Base-by-base conservation (phyloP, 768 basidiomycete species). In the Amanita rimosa region DNA sequence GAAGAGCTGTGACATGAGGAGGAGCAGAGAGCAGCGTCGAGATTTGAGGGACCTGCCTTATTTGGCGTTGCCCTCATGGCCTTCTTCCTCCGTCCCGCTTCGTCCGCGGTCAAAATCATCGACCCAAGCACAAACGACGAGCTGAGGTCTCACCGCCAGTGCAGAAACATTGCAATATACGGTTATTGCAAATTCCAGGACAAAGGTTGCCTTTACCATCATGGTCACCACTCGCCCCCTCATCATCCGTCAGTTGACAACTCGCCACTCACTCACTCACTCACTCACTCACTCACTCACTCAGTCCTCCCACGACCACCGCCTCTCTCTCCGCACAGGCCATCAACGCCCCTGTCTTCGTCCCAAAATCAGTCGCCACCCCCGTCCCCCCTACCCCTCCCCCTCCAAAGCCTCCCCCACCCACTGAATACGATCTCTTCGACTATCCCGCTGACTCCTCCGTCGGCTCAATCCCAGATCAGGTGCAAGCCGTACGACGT, bases 111-210 rank as follows among this genome's bases (percentile, higher is more conserved):
- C 53, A 81, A 72, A 67, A 90, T 90, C 53, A 57, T 59, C 71
- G 13, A 40, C 40, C 42, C 31, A 11, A 8, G 5, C 27, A 4
- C 46, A 86, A 84, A 87, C 66, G 71, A 31, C 4, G 31, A 31
- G 31, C 31, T 31, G 11, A 31, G 31, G 31, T 72, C 76, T 11
- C 81, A 83, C 62, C 78, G 84, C 46, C 85, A 92, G 58, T 96
- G 92, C 67, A 81, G 87, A 60, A 95, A 96, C 70, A 80, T 93
- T 45, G 69, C 86, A 62, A 93, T 95, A 54, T 86, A 93, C 61
- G 92, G 90, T 36, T 81, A 73, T 50, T 94, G 91, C 70, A 84
- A 85, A 68, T 90, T 74, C 56, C 79, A 92, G 65, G 85, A 86
- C 58, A 86, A 86, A 67, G 87, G 87, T 51, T 94, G 91, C 66